A percentile compares a stretch with the other conserved stretches of the same genome.
These are phyloP conservation scores for Fusarium compactum DNA, from an alignment of 2,329 filamentous ascomycete genomes.

Conservation along the genomic window DNA sequence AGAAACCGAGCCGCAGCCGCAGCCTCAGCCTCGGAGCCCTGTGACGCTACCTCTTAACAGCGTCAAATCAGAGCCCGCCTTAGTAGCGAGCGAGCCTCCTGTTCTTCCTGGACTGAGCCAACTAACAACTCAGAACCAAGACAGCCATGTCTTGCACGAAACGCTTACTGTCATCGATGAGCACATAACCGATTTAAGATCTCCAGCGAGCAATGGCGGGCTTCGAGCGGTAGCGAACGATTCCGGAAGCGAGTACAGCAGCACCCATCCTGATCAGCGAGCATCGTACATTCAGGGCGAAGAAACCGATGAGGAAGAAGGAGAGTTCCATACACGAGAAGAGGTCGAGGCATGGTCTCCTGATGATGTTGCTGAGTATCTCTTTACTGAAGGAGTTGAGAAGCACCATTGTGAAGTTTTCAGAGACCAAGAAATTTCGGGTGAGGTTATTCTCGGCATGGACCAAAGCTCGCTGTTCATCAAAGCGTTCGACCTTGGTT, in stretches of 20 bases:
- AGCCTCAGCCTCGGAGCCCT: conserved; percentile 54
- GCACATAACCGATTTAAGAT: conserved; percentile 88
- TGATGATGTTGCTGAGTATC: conserved; percentile 86
- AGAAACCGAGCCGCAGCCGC: conserved; percentile 49
- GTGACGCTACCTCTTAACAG: conserved; percentile 61
- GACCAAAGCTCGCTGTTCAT: conserved; percentile 95
- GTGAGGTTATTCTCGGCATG: conserved; percentile 93
- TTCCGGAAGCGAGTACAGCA: conserved; percentile 92
- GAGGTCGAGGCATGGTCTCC: conserved; percentile 86
- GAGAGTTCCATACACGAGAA: conserved; percentile 71
- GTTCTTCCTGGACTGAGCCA: conserved; percentile 49
- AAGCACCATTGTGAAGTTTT: conserved; percentile 94
- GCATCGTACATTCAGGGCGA: conserved; percentile 93
- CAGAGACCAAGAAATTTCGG: conserved; percentile 93
- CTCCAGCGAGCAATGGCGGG: conserved; percentile 63
- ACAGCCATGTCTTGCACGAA: conserved; percentile 86
- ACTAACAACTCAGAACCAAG: conserved; percentile 60
- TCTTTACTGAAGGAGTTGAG: conserved; percentile 88
- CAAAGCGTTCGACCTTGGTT: conserved; percentile 93
- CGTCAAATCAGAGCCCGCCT: conserved; percentile 50
- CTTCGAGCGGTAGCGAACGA: conserved; percentile 72
- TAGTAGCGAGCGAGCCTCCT: conserved; percentile 46
- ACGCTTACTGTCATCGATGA: conserved; percentile 97
- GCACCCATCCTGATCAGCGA: conserved; percentile 79
- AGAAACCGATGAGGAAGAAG: conserved; percentile 95